Base-by-base conservation (phyloP, 1,139 yeast genomes). In the Debaryomyces fabryi region DNA sequence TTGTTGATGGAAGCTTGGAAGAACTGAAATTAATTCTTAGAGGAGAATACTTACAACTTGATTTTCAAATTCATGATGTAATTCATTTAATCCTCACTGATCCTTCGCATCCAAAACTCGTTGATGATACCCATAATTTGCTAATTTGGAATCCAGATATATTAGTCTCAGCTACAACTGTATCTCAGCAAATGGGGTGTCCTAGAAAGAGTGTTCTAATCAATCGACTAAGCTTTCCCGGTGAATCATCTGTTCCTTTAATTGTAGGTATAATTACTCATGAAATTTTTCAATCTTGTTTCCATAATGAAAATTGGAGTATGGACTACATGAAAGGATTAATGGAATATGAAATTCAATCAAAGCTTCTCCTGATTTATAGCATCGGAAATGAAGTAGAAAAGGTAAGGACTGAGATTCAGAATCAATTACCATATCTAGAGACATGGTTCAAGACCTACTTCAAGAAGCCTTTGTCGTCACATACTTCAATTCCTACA, bases 81-180 rank as follows among this genome's bases (percentile, higher is more conserved):
- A 70, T 87, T 12, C 88, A 87, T 63, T 65, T 86, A 3, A 73
- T 86, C n/a, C 68, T 78, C 7, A 74, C 77, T 1, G 71, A 76
- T 46, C 68, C 75, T 8, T 56, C 59, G 1, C 60, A 58, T 36
- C 74, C 75, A 1, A 65, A 65, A 37, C 52, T 74, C 8, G 78
- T 88, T 4, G 89, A 87, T 52, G 82, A 81, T 51, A 68, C 76
- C 27, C 78, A 77, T 42, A 84, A 87, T 56, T 64, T 91, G 23
- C 65, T 92, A 33, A 78, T 93, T 21, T 78, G 95, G 78, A 82
- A 88, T 56, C 99, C 99, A 0, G 99, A 93, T 62, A 69, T 81
- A 2, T 69, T 93, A 12, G 71, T 93, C 1, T 82, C 97, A 0
- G 91, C 96, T 3, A 93, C 99, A 0, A 73, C 86, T 3, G 81